A percentile compares a stretch with the other conserved stretches of the same genome.
These are phyloP conservation scores for Leccinum imitatum DNA, from an alignment of 768 basidiomycete genomes.

Conservation along the genomic window DNA sequence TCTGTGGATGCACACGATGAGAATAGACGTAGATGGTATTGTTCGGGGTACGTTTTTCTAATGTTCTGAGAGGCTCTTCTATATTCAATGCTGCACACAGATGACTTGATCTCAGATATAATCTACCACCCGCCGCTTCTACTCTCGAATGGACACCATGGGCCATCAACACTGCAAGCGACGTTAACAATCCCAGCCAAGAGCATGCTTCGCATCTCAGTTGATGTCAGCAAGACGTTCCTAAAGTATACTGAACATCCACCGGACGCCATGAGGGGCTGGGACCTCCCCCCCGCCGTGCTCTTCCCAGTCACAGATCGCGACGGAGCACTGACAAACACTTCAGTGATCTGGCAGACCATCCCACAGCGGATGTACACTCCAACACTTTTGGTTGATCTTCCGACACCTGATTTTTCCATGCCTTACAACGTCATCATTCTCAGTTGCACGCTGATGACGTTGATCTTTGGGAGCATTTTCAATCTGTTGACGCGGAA, in stretches of 20 bases:
- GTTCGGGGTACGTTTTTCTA: constrained; percentile 41
- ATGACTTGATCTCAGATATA: constrained; percentile 61
- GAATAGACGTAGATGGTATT: constrained; percentile 46
- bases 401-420: constrained; percentile 98
- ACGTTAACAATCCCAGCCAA: constrained; percentile 67
- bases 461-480: constrained; percentile 89
- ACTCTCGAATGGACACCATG: constrained; percentile 17
- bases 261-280: constrained; percentile 92
- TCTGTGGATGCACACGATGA: constrained; percentile 81
- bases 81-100: constrained; percentile 33
- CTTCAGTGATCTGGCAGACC: neutral
- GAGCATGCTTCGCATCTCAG: constrained; percentile 58
- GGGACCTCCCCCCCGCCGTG: constrained; percentile 90
- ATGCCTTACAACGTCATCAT: constrained; percentile 99
- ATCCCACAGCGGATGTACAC: constrained; percentile 64
- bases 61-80: too few species aligned
- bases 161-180: constrained; percentile 72
- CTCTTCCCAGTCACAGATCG: constrained; percentile 40
- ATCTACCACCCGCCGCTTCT: constrained; percentile 50
- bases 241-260: constrained; percentile 94
- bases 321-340: neutral
- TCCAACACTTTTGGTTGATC: constrained; percentile 76
- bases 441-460: constrained; percentile 87
- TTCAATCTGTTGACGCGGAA: constrained; percentile 84
- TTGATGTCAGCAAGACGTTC: constrained; percentile 82